Percentiles rank a stretch among this genome's conserved stretches.
Evolutionary conservation across 495 filamentous ascomycete genomes (phyloP).

Genomic region (Hypoxylon intermedium): DNA sequence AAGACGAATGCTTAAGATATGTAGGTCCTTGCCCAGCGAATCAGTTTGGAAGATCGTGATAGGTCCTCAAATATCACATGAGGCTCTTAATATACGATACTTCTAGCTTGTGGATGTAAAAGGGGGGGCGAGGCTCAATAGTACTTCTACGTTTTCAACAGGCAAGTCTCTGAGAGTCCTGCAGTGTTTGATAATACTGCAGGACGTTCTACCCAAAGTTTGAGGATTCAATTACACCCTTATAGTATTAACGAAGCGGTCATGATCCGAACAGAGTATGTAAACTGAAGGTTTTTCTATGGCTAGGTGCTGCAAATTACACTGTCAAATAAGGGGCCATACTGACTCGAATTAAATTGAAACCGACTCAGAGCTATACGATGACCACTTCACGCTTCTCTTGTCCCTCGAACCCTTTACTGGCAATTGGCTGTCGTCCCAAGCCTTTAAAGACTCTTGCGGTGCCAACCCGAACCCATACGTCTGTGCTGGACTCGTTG

Average conservation of each 20-base stretch:
- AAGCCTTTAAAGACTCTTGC: not conserved
- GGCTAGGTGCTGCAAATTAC: not conserved
- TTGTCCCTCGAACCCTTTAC: not conserved
- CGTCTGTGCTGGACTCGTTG: not conserved
- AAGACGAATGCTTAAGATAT: no score
- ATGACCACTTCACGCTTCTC: not conserved
- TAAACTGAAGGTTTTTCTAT: no score
- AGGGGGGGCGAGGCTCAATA: no score
- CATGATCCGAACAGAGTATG: not conserved
- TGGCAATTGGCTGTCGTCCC: not conserved
- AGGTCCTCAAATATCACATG: no score
- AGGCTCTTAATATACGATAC: no score
- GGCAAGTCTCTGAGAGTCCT: no score
- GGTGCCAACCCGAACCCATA: not conserved
- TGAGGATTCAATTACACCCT: not conserved
- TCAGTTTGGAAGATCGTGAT: no score
- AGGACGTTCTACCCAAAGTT: not conserved
- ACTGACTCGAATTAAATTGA: not conserved
- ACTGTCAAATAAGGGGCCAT: not conserved
- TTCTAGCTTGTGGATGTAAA: no score
- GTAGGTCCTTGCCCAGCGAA: no score
- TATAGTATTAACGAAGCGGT: not conserved
- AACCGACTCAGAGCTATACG: not conserved
- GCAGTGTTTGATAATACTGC: not conserved
- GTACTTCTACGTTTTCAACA: no score